Percentiles rank a stretch among this genome's conserved stretches.
These are phyloP conservation scores for Epichloe festucae DNA, from an alignment of 2,329 filamentous ascomycete species.

Conservation along the genomic window DNA sequence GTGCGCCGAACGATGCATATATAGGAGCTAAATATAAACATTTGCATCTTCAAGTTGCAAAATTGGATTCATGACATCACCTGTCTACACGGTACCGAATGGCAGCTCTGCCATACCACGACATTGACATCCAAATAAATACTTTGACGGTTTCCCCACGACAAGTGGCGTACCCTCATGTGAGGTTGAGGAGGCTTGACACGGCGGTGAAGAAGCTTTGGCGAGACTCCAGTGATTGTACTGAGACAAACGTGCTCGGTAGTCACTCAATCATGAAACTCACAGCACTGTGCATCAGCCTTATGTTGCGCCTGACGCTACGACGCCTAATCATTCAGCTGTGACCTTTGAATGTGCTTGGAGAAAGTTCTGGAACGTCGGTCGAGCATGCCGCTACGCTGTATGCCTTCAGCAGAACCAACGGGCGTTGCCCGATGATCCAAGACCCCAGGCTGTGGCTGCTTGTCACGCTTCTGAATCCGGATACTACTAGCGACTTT, in stretches of 20 bases:
- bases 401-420: background rate
- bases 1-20: background rate
- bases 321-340: background rate
- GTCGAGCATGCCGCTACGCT: background rate
- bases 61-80: background rate
- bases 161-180: background rate
- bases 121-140: background rate
- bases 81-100: background rate
- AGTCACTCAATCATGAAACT: constrained; percentile 1
- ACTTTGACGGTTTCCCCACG: background rate
- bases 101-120: background rate
- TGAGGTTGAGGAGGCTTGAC: background rate
- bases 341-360: background rate
- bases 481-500: constrained; percentile 5
- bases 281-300: background rate
- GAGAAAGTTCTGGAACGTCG: constrained; percentile 2
- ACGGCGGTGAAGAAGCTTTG: background rate
- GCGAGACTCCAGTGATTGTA: constrained; percentile 1
- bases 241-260: constrained; percentile 2
- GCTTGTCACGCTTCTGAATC: constrained; percentile 3
- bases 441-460: background rate
- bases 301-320: background rate
- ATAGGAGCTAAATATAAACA: background rate
- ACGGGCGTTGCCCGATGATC: background rate
- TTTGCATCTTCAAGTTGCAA: background rate